These are phyloP conservation scores for Lyophyllum decastes DNA, from an alignment of 768 basidiomycete genomes.

Conservation along the genomic window DNA sequence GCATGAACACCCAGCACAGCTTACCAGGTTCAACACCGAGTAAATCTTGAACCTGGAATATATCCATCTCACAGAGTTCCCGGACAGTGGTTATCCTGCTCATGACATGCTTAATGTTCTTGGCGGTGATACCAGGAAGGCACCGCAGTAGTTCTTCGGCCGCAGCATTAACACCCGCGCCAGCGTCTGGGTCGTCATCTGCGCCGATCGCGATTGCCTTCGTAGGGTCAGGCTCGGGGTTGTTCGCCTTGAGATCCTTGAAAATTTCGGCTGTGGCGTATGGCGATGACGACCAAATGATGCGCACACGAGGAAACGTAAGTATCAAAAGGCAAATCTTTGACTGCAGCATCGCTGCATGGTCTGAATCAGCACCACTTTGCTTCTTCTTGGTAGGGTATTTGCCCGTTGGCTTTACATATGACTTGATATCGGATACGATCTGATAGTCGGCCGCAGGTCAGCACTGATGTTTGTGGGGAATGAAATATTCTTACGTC, in stretches of 20 bases:
- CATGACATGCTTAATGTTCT: constrained; percentile 87
- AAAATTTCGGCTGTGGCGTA: constrained; percentile 92
- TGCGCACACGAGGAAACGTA: constrained; percentile 86
- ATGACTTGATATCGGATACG: constrained; percentile 67
- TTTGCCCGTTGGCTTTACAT: constrained; percentile 59
- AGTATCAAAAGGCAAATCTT: constrained; percentile 90
- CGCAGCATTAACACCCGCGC: constrained; percentile 68
- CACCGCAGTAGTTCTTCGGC: constrained; percentile 83
- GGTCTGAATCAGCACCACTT: constrained; percentile 26
- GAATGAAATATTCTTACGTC: constrained; percentile 50
- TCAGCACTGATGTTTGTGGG: not conserved
- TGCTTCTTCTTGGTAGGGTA: constrained; percentile 56
- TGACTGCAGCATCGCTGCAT: constrained; percentile 70
- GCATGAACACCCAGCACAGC: constrained; percentile 80
- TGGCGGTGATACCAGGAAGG: constrained; percentile 82
- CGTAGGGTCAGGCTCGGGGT: constrained; percentile 76
- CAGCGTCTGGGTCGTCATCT: constrained; percentile 68
- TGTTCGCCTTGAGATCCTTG: constrained; percentile 82
- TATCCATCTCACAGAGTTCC: constrained; percentile 67
- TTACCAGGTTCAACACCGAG: constrained; percentile 83
- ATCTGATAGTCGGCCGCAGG: constrained; percentile 36
- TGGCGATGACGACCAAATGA: constrained; percentile 97
- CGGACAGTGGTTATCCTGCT: constrained; percentile 75
- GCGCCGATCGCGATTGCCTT: constrained; percentile 81
- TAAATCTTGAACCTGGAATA: constrained; percentile 66